Conservation (phyloP, 805 yeast species). For the Saccharomycopsis fermentans region DNA sequence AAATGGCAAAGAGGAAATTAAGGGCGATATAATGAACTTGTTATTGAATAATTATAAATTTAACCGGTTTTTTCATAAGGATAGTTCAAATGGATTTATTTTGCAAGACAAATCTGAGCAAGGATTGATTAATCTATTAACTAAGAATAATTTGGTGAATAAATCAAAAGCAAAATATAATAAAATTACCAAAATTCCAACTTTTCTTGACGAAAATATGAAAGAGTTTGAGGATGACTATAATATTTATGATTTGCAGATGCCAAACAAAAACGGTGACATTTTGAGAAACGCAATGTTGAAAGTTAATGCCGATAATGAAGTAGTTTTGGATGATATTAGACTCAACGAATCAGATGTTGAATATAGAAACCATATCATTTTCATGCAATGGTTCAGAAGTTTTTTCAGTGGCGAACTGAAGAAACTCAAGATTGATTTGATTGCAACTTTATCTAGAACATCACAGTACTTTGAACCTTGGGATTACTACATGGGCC, state of each 20-base stretch:
- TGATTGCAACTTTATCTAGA: background rate
- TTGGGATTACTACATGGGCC: slow-evolving; percentile 8
- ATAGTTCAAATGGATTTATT: background rate
- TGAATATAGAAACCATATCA: background rate
- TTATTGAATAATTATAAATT: background rate
- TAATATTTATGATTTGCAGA: background rate
- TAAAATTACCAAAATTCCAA: background rate
- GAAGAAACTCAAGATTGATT: slow-evolving; percentile 3
- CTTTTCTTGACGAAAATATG: background rate
- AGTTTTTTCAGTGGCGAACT: background rate
- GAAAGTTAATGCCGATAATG: background rate
- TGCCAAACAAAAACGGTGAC: background rate
- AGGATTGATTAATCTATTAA: background rate
- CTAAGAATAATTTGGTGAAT: background rate
- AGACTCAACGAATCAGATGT: background rate
- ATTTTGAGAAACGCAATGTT: background rate
- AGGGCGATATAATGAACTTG: background rate
- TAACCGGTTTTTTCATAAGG: background rate
- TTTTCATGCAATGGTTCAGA: background rate
- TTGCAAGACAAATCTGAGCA: background rate
- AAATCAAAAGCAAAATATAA: background rate
- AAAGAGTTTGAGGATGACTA: background rate
- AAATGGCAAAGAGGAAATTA: background rate
- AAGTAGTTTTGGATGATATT: background rate
- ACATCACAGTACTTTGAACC: slow-evolving; percentile 1